phyloP scores from a whole-genome alignment of 2,329 filamentous ascomycete genomes.

The Arthroderma sp. region DNA sequence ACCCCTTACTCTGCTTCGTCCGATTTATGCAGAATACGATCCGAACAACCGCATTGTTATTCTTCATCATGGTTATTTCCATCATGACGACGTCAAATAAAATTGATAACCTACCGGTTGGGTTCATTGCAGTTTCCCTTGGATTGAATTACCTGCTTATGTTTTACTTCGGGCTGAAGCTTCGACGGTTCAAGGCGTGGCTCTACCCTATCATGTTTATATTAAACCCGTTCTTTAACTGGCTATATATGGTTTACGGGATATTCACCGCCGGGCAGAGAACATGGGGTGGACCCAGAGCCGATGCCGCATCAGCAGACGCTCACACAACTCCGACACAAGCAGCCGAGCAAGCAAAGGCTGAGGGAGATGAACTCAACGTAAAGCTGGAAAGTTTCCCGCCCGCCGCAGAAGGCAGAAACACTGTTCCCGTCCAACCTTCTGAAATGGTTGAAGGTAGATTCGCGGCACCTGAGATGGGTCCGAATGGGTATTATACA shows the following conservation, averaged over 20 bases:
- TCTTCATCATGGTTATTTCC: slow-evolving; percentile 85
- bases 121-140: slow-evolving; percentile 84
- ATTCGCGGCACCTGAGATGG: slow-evolving; percentile 58
- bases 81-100: slow-evolving; percentile 72
- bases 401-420: slow-evolving; percentile 25
- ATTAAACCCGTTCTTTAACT: slow-evolving; percentile 93
- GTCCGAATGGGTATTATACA: slow-evolving; percentile 55
- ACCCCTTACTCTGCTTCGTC: slow-evolving; percentile 72
- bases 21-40: slow-evolving; percentile 96
- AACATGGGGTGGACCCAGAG: slow-evolving; percentile 89
- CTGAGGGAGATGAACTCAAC: slow-evolving; percentile 75
- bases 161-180: slow-evolving; percentile 83
- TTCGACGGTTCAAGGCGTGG: slow-evolving; percentile 85
- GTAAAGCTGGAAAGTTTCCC: slow-evolving; percentile 77
- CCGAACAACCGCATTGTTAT: slow-evolving; percentile 80
- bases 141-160: slow-evolving; percentile 91
- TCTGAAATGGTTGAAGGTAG: slow-evolving; percentile 62
- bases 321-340: slow-evolving; percentile 61
- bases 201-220: slow-evolving; percentile 93
- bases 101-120: slow-evolving; percentile 67
- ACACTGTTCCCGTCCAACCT: slow-evolving; percentile 54
- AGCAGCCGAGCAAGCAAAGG: slow-evolving; percentile 69
- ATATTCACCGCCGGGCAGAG: slow-evolving; percentile 89
- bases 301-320: slow-evolving; percentile 74
- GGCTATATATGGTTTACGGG: slow-evolving; percentile 95